Evolutionary conservation across 331 rosid species (phyloP), one percentile per base, ranked within the genome.

Genomic region (Arachis monticola): DNA sequence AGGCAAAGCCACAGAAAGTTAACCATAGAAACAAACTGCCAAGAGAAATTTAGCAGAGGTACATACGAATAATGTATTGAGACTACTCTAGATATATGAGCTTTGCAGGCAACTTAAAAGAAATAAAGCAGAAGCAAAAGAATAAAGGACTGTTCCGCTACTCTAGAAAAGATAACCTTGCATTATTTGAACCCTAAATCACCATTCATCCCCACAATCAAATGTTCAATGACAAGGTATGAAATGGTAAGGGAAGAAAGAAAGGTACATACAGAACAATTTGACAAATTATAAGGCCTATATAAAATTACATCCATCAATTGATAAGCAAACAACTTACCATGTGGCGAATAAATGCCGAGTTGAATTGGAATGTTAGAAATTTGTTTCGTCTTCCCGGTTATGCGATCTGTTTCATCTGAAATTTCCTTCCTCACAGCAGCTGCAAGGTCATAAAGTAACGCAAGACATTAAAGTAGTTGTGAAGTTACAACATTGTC

Each of bases 291-390:
- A 12, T 31, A 22, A 65, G 60, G 55, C 9, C 40, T 79, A 61
- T 58, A 44, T 56, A 62, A 71, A 77, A 79, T 27, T 56, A 63
- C 51, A 70, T 51, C 53, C 66, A 65, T 76, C 60, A 7, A 63
- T 14, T 32, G 48, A 61, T 31, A 64, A 74, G 27, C n/a, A 82
- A 65, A 59, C 73, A n/a, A 85, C 89, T 80, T 74, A 95, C 99
- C 99, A 83, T 90, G 81, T 72, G 99, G 98, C 78, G 98, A 95
- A 85, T 92, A 92, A 71, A 95, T 95, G 91, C 99, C 90, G 77
- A 95, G 94, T 4, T 95, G 99, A 85, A 95, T 95, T 62, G 99
- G 99, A 80, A 88, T 14, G 45, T 95, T 90, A n/a, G 99, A 95
- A 75, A 95, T 95, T 64, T 89, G 96, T 79, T 95, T 95, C 67